Conservation (phyloP, 2,329 filamentous ascomycete species). For the Pyrenochaeta sp. region DNA sequence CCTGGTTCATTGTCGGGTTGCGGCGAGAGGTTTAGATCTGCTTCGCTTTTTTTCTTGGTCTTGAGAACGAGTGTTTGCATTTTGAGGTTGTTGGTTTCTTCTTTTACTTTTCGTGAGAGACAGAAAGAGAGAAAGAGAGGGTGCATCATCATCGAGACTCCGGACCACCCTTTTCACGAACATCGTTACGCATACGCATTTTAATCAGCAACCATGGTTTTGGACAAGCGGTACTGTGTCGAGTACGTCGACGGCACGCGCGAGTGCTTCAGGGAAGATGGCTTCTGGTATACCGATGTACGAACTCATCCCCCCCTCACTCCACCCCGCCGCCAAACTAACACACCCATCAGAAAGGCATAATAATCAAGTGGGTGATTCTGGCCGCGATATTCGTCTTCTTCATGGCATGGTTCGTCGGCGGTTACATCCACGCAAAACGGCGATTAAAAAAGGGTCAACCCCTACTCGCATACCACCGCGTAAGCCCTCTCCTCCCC, state of each 20-base stretch:
- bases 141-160: too few species aligned
- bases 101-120: too few species aligned
- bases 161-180: too few species aligned
- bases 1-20: too few species aligned
- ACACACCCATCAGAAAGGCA: slow-evolving; percentile 59
- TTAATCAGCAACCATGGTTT: slow-evolving; percentile 27
- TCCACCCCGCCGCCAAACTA: slow-evolving; percentile 3
- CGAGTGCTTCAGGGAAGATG: slow-evolving; percentile 38
- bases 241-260: slow-evolving; percentile 32
- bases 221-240: slow-evolving; percentile 38
- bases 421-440: slow-evolving; percentile 75
- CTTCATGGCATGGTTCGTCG: slow-evolving; percentile 68
- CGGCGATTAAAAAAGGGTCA: slow-evolving; percentile 70
- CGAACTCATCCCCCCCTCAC: slow-evolving; percentile 2
- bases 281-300: slow-evolving; percentile 46
- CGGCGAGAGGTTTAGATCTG: too few species aligned
- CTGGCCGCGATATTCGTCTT: slow-evolving; percentile 68
- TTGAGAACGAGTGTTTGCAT: too few species aligned
- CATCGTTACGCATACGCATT: slow-evolving; percentile 6
- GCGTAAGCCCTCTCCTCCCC: slow-evolving; percentile 45
- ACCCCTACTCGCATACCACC: slow-evolving; percentile 72
- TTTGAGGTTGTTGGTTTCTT: too few species aligned
- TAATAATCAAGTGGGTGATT: slow-evolving; percentile 75
- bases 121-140: too few species aligned
- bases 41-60: too few species aligned